Conservation (phyloP, 257 asterid genomes). For the Leptodermis oblonga region DNA sequence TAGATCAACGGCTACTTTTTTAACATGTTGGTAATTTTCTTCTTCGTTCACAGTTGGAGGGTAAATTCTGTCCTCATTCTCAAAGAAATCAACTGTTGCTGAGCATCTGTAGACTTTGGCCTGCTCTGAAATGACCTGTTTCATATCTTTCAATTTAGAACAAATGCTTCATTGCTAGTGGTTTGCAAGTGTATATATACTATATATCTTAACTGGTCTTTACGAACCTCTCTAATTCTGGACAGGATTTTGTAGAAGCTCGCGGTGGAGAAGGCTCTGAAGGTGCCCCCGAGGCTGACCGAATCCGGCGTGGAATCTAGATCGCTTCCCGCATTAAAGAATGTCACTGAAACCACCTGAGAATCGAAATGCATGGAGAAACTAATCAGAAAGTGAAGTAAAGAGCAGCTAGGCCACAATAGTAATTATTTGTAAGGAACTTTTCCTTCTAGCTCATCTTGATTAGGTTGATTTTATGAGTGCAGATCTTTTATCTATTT, state of each 20-base stretch:
- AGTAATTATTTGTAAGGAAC: too few relatives aligned
- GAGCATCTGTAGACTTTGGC: conserved; percentile 69
- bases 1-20: conserved; percentile 40
- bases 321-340: conserved; percentile 51
- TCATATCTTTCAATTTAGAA: too few relatives aligned
- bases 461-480: too few relatives aligned
- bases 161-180: too few relatives aligned
- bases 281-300: conserved; percentile 69
- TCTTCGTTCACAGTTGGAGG: conserved; percentile 80
- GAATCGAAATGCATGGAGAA: background rate
- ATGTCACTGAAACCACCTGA: conserved; percentile 86
- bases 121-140: conserved; percentile 71
- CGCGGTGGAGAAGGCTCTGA: conserved; percentile 72
- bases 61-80: conserved; percentile 50
- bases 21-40: conserved; percentile 54
- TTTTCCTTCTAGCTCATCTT: too few relatives aligned
- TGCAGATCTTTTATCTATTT: too few relatives aligned
- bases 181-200: background rate
- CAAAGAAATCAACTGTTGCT: conserved; percentile 79
- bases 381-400: background rate
- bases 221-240: conserved; percentile 76
- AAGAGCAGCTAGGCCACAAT: too few relatives aligned
- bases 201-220: background rate
- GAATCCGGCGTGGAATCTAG: conserved; percentile 32
- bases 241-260: conserved; percentile 54